Percentiles rank a stretch among this genome's conserved stretches.
Evolutionary conservation across 176 grass and related monocot species (phyloP).

Genomic region (Avena sativa): DNA sequence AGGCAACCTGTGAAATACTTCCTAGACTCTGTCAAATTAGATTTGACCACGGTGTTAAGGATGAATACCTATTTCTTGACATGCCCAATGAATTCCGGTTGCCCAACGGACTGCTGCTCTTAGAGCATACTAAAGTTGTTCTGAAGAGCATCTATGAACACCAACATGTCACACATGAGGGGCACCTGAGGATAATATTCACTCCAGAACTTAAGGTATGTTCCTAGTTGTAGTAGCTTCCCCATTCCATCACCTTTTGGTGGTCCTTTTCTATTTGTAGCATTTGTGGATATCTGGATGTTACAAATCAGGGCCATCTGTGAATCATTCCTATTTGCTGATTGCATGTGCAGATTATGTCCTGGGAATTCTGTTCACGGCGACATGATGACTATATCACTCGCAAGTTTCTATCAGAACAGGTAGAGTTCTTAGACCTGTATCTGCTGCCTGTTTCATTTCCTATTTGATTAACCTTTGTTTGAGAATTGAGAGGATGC

Average conservation of each 20-base stretch:
- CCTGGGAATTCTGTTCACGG: slow-evolving; percentile 93
- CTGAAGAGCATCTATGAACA: slow-evolving; percentile 95
- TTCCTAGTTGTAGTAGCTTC: slow-evolving; percentile 34
- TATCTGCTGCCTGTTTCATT: not conserved
- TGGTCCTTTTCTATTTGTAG: not conserved
- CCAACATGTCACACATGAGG: slow-evolving; percentile 85
- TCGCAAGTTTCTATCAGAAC: slow-evolving; percentile 79
- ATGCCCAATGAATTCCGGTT: slow-evolving; percentile 83
- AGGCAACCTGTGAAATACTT: slow-evolving; percentile 91
- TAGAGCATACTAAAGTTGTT: slow-evolving; percentile 92
- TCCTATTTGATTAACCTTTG: slow-evolving; percentile 20
- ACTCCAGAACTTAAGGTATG: slow-evolving; percentile 92
- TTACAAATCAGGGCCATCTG: slow-evolving; percentile 55
- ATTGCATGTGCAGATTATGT: slow-evolving; percentile 72
- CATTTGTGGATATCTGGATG: slow-evolving; percentile 47
- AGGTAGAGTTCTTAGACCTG: slow-evolving; percentile 55
- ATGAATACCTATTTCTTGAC: slow-evolving; percentile 88
- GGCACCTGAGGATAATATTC: slow-evolving; percentile 90
- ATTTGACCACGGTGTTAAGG: slow-evolving; percentile 91
- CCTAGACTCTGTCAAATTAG: slow-evolving; percentile 97
- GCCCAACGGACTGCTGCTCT: slow-evolving; percentile 73
- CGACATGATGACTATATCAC: slow-evolving; percentile 88
- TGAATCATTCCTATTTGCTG: slow-evolving; percentile 46
- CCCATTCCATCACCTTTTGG: not conserved
- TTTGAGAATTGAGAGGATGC: not conserved